These are phyloP conservation scores for Globisporangium sylvaticum DNA, from an alignment of 352 stramenopile species.

Conservation along the genomic window DNA sequence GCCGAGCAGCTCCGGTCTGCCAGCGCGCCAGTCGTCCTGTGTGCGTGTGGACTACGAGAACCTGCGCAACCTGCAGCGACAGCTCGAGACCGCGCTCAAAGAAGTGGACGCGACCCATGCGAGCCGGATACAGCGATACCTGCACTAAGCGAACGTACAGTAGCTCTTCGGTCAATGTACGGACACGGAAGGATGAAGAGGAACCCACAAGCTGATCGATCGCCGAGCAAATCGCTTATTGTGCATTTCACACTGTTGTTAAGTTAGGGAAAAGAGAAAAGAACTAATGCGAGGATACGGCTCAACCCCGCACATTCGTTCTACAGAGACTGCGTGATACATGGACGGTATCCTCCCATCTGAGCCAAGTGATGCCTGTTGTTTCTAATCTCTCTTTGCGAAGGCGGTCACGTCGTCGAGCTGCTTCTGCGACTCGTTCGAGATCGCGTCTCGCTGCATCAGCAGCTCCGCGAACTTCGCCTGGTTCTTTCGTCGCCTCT, in stretches of 20 bases:
- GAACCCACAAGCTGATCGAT: background rate
- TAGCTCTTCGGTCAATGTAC: slow-evolving; percentile 6
- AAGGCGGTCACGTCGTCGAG: slow-evolving; percentile 79
- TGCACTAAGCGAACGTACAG: slow-evolving; percentile 29
- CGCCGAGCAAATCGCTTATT: background rate
- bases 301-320: background rate
- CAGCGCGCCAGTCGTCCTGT: slow-evolving; percentile 33
- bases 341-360: background rate
- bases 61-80: slow-evolving; percentile 56
- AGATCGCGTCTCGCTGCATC: slow-evolving; percentile 42
- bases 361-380: background rate
- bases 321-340: background rate
- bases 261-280: background rate
- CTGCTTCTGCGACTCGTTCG: slow-evolving; percentile 65
- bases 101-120: slow-evolving; percentile 66
- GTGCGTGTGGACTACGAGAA: slow-evolving; percentile 61
- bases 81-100: slow-evolving; percentile 64
- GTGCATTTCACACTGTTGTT: background rate
- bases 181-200: background rate
- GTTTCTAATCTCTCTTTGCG: slow-evolving; percentile 33
- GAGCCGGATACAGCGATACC: slow-evolving; percentile 72
- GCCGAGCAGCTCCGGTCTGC: slow-evolving; percentile 17
- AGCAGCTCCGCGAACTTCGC: slow-evolving; percentile 76
- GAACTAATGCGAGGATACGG: background rate
- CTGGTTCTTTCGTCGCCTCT: slow-evolving; percentile 58